Percentiles rank a stretch among this genome's conserved stretches.
Evolutionary conservation across 2,329 filamentous ascomycete species (phyloP).

Genomic region (Paraphaeosphaeria minitans): DNA sequence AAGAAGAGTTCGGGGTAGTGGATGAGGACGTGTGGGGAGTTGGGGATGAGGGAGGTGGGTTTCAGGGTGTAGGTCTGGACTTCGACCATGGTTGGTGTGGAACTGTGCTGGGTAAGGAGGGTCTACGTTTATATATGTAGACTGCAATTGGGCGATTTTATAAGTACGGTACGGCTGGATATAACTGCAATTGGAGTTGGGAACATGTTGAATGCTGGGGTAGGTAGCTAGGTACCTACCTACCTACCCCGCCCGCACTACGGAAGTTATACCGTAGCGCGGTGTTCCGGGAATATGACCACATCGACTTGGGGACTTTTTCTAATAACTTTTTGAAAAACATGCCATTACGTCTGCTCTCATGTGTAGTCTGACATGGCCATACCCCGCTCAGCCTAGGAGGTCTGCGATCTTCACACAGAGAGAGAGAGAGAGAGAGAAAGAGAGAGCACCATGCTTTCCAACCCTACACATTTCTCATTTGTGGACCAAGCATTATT

Average conservation of each 20-base stretch:
- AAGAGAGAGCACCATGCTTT: neutral
- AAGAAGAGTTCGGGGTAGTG: conserved; percentile 57
- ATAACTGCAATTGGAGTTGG: neutral
- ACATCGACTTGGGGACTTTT: neutral
- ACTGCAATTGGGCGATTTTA: neutral
- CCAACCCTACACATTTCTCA: neutral
- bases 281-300: neutral
- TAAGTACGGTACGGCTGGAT: neutral
- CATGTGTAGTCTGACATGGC: neutral
- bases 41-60: conserved; percentile 47
- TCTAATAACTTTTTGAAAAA: neutral
- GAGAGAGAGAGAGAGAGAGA: neutral
- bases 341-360: neutral
- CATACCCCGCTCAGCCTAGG: neutral
- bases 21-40: conserved; percentile 53
- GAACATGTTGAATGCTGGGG: neutral
- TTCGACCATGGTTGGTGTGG: conserved; percentile 16
- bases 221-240: too few relatives aligned
- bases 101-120: neutral
- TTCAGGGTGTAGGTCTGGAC: conserved; percentile 30
- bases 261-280: neutral
- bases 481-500: neutral
- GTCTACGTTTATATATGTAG: neutral
- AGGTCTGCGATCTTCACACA: neutral
- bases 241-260: conserved; percentile 5